These are phyloP conservation scores for Neohortaea acidophila DNA, from an alignment of 495 filamentous ascomycete genomes.

Conservation along the genomic window DNA sequence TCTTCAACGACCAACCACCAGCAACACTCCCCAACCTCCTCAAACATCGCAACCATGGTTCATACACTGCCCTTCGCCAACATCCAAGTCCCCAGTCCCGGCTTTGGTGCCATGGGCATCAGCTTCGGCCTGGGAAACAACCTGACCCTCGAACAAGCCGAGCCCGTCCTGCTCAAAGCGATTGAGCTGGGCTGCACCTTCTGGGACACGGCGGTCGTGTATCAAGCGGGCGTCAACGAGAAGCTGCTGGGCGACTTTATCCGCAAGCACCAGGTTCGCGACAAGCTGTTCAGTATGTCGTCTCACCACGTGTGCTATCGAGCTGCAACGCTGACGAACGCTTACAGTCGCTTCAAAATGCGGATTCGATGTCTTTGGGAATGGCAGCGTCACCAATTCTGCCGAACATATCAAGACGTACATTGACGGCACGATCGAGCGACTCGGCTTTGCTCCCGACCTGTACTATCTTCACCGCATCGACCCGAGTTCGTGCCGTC, in stretches of 20 bases:
- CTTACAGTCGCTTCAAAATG: conserved; percentile 36
- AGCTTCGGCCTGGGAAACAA: conserved; percentile 31
- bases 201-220: conserved; percentile 39
- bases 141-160: conserved; percentile 32
- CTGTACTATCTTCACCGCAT: conserved; percentile 45
- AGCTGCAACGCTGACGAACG: neutral
- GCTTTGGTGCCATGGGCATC: conserved; percentile 10
- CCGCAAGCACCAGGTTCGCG: conserved; percentile 35
- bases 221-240: conserved; percentile 23
- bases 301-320: conserved; percentile 1
- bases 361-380: conserved; percentile 28
- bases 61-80: conserved; percentile 1
- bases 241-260: conserved; percentile 40
- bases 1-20: too few relatives aligned
- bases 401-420: conserved; percentile 36
- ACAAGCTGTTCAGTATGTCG: conserved; percentile 30
- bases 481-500: conserved; percentile 19
- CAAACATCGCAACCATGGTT: conserved; percentile 4
- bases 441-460: conserved; percentile 34
- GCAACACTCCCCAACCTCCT: too few relatives aligned
- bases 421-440: conserved; percentile 37
- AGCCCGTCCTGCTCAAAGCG: conserved; percentile 36
- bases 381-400: conserved; percentile 31
- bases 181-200: conserved; percentile 39
- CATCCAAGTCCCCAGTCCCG: conserved; percentile 3